phyloP scores from a whole-genome alignment of 768 basidiomycete genomes.

The Hericium coralloides region DNA sequence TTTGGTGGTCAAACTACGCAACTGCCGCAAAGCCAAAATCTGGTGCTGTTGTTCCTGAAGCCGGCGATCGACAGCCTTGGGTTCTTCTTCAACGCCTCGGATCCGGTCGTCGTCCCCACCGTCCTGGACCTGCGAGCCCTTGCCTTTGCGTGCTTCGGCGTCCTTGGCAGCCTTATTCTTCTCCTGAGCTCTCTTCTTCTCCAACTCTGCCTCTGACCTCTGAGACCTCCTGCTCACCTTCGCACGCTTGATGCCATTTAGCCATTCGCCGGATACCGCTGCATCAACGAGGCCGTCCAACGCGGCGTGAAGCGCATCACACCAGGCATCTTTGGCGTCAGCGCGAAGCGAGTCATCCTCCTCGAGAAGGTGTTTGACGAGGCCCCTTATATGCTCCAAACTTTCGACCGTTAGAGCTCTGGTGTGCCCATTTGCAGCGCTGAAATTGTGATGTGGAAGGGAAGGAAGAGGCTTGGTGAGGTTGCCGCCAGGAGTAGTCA shows the following conservation, averaged over 20 bases:
- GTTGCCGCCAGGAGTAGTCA: no score
- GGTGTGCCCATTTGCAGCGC: no score
- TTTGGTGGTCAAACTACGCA: slow-evolving; percentile 20
- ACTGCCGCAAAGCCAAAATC: slow-evolving; percentile 17
- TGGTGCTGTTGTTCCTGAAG: no score
- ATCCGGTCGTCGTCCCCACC: not conserved
- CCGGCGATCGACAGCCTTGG: not conserved
- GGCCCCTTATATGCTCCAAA: slow-evolving; percentile 3
- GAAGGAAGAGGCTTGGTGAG: not conserved
- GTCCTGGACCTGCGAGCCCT: not conserved
- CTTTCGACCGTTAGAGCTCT: slow-evolving; percentile 7
- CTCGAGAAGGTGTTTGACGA: slow-evolving; percentile 4
- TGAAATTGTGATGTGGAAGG: not conserved
- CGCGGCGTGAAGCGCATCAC: slow-evolving; percentile 5
- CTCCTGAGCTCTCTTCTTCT: slow-evolving; percentile 4
- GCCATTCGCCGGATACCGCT: slow-evolving; percentile 4
- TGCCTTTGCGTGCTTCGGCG: no score
- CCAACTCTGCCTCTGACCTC: slow-evolving; percentile 1
- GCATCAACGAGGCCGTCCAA: slow-evolving; percentile 6
- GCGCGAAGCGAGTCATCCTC: slow-evolving; percentile 5
- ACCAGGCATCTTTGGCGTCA: slow-evolving; percentile 8
- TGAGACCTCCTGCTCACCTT: slow-evolving; percentile 1
- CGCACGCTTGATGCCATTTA: slow-evolving; percentile 7
- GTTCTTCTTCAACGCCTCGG: not conserved
- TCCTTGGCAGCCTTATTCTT: no score